Conservation (phyloP, 2,329 filamentous ascomycete species). For the Fusarium scirpi region DNA sequence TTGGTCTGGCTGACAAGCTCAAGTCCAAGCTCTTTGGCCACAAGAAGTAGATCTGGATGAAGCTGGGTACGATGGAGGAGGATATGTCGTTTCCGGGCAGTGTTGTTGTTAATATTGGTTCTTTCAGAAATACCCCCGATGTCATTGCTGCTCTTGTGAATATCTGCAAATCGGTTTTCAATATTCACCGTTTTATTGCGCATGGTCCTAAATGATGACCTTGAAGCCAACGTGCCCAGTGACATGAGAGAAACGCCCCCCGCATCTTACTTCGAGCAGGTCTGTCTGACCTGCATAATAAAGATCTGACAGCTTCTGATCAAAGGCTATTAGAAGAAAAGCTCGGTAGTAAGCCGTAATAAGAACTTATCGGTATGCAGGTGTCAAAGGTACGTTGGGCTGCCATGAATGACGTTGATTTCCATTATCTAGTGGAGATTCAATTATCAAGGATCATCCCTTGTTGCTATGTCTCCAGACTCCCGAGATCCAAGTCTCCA, state of each 20-base stretch:
- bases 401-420: slow-evolving; percentile 44
- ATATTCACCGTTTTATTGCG: slow-evolving; percentile 16
- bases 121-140: slow-evolving; percentile 47
- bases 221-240: neutral
- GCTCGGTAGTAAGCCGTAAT: slow-evolving; percentile 7
- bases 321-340: neutral
- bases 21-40: slow-evolving; percentile 67
- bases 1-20: slow-evolving; percentile 67
- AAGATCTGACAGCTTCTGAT: slow-evolving; percentile 26
- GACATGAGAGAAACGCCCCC: slow-evolving; percentile 5
- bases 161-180: slow-evolving; percentile 18
- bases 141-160: slow-evolving; percentile 31
- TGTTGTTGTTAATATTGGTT: slow-evolving; percentile 30
- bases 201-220: slow-evolving; percentile 1
- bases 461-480: neutral
- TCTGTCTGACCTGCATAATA: slow-evolving; percentile 13
- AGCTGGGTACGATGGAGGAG: slow-evolving; percentile 1
- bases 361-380: neutral
- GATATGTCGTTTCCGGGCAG: slow-evolving; percentile 5
- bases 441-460: slow-evolving; percentile 34
- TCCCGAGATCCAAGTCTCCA: slow-evolving; percentile 39
- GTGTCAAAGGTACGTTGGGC: slow-evolving; percentile 20
- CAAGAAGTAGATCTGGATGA: slow-evolving; percentile 55
- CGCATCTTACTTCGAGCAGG: neutral
- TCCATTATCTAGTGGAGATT: slow-evolving; percentile 1